Percentiles rank a stretch among this genome's conserved stretches.
These are phyloP conservation scores for Jacaranda copaia DNA, from an alignment of 257 asterid genomes.

Conservation along the genomic window DNA sequence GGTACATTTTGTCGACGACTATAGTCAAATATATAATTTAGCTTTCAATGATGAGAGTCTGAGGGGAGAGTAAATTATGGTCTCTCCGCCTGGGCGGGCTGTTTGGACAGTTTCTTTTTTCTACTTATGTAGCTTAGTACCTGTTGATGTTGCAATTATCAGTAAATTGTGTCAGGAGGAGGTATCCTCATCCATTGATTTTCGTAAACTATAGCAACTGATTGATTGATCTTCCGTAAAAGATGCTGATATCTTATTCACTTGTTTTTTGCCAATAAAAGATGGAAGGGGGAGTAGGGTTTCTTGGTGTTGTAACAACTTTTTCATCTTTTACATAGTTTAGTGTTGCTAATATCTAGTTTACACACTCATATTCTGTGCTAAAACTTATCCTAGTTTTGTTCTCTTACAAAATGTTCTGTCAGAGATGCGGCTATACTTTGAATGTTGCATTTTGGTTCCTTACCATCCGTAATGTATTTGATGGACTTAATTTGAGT, in stretches of 20 bases:
- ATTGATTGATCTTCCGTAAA: slow-evolving; percentile 24
- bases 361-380: background rate
- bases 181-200: slow-evolving; percentile 36
- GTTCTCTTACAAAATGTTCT: too few relatives aligned
- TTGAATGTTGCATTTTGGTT: too few relatives aligned
- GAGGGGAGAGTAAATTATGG: slow-evolving; percentile 18
- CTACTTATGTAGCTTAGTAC: slow-evolving; percentile 1
- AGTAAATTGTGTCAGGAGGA: slow-evolving; percentile 23
- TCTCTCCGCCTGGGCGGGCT: background rate
- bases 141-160: background rate
- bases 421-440: too few relatives aligned
- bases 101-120: background rate
- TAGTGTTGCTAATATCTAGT: background rate
- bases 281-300: slow-evolving; percentile 13
- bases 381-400: too few relatives aligned
- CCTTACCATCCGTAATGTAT: too few relatives aligned
- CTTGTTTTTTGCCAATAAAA: slow-evolving; percentile 12
- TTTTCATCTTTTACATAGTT: background rate
- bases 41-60: slow-evolving; percentile 52
- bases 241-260: background rate
- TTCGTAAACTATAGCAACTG: slow-evolving; percentile 16
- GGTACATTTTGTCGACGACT: slow-evolving; percentile 90
- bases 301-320: background rate
- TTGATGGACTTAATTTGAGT: too few relatives aligned
- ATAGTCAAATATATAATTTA: slow-evolving; percentile 71